phyloP scores from a whole-genome alignment of 257 asterid genomes.

The Nicotiana otophora region DNA sequence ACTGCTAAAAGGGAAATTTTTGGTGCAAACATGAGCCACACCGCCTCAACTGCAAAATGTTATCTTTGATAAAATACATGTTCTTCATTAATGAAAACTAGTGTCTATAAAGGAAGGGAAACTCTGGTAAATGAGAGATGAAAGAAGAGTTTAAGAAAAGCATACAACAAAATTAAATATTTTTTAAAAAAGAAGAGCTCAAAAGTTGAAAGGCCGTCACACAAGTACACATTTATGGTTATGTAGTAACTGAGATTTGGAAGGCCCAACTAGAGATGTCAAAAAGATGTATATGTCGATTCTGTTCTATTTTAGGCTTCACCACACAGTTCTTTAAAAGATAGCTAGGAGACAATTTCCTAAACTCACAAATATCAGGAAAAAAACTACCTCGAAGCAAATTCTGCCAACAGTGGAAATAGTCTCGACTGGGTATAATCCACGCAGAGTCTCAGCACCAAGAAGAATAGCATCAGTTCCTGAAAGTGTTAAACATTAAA shows the following conservation, averaged over 20 bases:
- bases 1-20: background rate
- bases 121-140: background rate
- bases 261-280: background rate
- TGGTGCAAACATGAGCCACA: background rate
- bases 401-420: slow-evolving; percentile 77
- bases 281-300: background rate
- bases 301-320: background rate
- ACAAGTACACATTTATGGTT: background rate
- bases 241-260: background rate
- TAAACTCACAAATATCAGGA: background rate
- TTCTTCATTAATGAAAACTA: background rate
- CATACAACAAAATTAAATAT: background rate
- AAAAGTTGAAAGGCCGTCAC: background rate
- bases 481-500: slow-evolving; percentile 11
- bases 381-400: slow-evolving; percentile 60
- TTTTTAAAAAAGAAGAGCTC: background rate
- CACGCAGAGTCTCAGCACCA: slow-evolving; percentile 91
- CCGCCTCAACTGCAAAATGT: background rate
- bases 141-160: background rate
- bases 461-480: slow-evolving; percentile 93
- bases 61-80: background rate
- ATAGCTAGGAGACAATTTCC: background rate
- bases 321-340: background rate
- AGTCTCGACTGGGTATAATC: slow-evolving; percentile 82
- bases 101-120: background rate